Evolutionary conservation across 2,329 filamentous ascomycete species (phyloP), one percentile per base, ranked within the genome.

Genomic region (Pyricularia grisea): DNA sequence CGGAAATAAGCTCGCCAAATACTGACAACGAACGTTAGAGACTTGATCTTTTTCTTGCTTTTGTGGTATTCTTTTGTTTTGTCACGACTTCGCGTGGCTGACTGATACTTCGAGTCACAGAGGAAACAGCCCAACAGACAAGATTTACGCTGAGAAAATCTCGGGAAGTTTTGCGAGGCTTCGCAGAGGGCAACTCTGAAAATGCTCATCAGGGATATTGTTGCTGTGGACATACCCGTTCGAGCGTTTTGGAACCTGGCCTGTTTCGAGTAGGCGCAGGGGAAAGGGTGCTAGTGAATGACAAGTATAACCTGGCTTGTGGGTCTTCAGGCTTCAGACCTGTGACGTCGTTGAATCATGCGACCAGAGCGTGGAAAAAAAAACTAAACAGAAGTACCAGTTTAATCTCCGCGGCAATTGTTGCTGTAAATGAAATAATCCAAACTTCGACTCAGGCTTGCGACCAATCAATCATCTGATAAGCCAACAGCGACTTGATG

Each of bases 321-420:
- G 58, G 58, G n/a, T 61, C 58, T 61, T 61, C n/a, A 61, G 25
- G 58, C 58, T 61, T 61, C 58, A 61, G 58, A 61, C 58, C 25
- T 61, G 58, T 61, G 58, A 61, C 58, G 58, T 61, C 58, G 58
- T 61, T 61, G 58, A 61, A 25, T 61, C 58, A 61, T 61, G 58
- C 58, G 17, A n/a, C 42, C 42, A 50, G 42, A 50, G 10, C 14
- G 42, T 50, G 42, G 17, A n/a, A n/a, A n/a, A 7, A n/a, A 50
- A 50, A 50, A 50, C 42, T 50, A n/a, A 50, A 50, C 42, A 50
- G 42, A 50, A n/a, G 4, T 7, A n/a, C 42, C 42, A n/a, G 17
- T n/a, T 50, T 20, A 50, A 50, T n/a, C 17, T 50, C 33, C 42
- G 42, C 42, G 42, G 42, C 14, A 50, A n/a, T 20, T 50, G 42